Evolutionary conservation across 805 yeast genomes (phyloP).

Genomic region (Spathaspora hagerdaliae): DNA sequence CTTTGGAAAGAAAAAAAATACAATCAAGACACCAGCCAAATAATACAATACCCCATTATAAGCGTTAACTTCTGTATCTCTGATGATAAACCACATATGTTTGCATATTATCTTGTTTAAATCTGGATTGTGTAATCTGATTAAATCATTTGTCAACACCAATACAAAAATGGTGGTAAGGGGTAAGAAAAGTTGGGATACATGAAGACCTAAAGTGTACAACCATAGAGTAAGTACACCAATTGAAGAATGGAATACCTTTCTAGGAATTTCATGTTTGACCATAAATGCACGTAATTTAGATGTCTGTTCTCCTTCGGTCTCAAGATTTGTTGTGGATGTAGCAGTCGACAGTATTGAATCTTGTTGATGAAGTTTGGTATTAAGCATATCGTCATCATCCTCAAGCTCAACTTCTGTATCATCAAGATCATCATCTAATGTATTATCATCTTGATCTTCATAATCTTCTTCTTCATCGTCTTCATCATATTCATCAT

Average conservation of each 20-base stretch:
- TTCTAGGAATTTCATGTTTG: constrained; percentile 87
- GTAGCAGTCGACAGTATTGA: background rate
- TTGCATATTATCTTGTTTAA: constrained; percentile 67
- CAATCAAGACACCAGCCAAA: constrained; percentile 69
- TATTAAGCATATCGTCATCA: background rate
- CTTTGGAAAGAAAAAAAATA: constrained; percentile 67
- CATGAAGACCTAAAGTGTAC: constrained; percentile 59
- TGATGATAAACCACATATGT: constrained; percentile 74
- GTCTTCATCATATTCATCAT: constrained; percentile 12
- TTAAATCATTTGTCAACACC: constrained; percentile 59
- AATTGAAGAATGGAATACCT: constrained; percentile 81
- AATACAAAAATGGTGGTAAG: constrained; percentile 51
- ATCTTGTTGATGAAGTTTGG: background rate
- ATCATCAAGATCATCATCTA: constrained; percentile 9
- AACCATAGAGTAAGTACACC: constrained; percentile 77
- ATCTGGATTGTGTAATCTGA: constrained; percentile 58
- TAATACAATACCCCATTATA: constrained; percentile 90
- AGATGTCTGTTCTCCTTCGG: background rate
- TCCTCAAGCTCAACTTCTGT: constrained; percentile 4
- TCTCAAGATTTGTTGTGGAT: background rate
- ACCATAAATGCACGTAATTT: constrained; percentile 41
- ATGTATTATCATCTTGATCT: constrained; percentile 3
- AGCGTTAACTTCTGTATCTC: constrained; percentile 68
- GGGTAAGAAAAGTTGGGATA: constrained; percentile 55
- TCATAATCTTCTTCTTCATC: constrained; percentile 9